phyloP scores from a whole-genome alignment of 768 basidiomycete species.

The Auriculariales sp. region DNA sequence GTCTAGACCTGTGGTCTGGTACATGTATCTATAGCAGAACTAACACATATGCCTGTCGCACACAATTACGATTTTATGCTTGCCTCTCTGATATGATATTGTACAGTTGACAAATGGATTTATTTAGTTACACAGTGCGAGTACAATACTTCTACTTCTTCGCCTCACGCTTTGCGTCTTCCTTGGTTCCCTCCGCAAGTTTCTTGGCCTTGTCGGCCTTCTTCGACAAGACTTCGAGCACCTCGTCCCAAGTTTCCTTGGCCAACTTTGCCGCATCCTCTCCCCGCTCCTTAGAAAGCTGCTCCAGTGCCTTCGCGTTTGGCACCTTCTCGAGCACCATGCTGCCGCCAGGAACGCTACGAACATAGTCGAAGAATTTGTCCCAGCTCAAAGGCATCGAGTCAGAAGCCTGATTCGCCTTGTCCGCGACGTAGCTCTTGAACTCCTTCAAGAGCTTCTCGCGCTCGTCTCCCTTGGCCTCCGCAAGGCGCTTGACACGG shows the following conservation, averaged over 20 bases:
- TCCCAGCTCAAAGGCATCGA: conserved; percentile 11
- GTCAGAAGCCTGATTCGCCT: conserved; percentile 14
- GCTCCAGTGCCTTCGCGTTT: conserved; percentile 12
- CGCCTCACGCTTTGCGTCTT: conserved; percentile 9
- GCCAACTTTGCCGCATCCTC: conserved; percentile 18
- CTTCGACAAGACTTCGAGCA: conserved; percentile 16
- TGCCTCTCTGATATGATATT: too few relatives aligned
- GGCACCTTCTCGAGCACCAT: conserved; percentile 15
- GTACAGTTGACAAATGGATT: too few relatives aligned
- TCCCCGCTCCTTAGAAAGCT: conserved; percentile 12
- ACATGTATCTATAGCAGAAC: too few relatives aligned
- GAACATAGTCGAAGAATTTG: conserved; percentile 14
- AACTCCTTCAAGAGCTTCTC: conserved; percentile 17
- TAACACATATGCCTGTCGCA: too few relatives aligned
- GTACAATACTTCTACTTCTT: conserved; percentile 3
- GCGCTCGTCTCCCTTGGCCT: conserved; percentile 11
- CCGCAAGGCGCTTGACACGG: conserved; percentile 13
- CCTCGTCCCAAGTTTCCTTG: conserved; percentile 17
- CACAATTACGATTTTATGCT: too few relatives aligned
- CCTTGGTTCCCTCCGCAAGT: conserved; percentile 12
- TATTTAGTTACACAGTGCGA: too few relatives aligned
- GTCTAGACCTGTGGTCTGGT: too few relatives aligned
- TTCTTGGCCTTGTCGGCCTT: conserved; percentile 17
- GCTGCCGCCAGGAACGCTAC: conserved; percentile 15
- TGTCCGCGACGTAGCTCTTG: conserved; percentile 13